phyloP scores from a whole-genome alignment of 441 rosid species.

The Pelargonium australe region DNA sequence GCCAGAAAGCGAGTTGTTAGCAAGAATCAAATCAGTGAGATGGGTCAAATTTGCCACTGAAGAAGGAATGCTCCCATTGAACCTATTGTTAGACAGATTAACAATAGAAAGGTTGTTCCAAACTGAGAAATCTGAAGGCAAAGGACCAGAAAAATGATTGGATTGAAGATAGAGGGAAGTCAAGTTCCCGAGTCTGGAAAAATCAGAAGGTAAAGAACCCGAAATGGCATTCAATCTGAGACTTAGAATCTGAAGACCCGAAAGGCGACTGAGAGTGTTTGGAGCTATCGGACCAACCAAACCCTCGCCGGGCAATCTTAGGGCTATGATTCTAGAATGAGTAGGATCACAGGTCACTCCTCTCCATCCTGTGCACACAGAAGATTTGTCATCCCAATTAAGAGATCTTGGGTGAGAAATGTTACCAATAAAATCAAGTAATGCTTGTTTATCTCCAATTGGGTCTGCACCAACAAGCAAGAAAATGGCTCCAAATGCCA shows the following conservation, averaged over 20 bases:
- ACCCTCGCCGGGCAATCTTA: conserved; percentile 56
- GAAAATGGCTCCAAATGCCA: conserved; percentile 33
- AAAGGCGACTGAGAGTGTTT: conserved; percentile 63
- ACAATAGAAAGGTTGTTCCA: conserved; percentile 59
- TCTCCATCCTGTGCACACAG: conserved; percentile 57
- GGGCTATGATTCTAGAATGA: conserved; percentile 46
- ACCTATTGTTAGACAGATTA: conserved; percentile 53
- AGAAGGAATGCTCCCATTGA: conserved; percentile 62
- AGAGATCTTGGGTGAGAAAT: conserved; percentile 38
- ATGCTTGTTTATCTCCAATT: conserved; percentile 56
- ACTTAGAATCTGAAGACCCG: conserved; percentile 51
- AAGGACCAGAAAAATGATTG: conserved; percentile 58
- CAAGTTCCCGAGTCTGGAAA: conserved; percentile 46
- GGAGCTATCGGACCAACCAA: conserved; percentile 48
- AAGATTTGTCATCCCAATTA: conserved; percentile 42
- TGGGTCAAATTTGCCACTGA: conserved; percentile 50
- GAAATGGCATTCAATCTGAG: conserved; percentile 60
- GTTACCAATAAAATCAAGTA: conserved; percentile 49
- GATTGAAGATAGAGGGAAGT: conserved; percentile 46
- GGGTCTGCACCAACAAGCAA: conserved; percentile 41
- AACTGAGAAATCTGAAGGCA: conserved; percentile 55
- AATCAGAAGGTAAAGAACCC: conserved; percentile 68
- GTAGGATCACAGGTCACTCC: conserved; percentile 65
- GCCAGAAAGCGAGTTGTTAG: conserved; percentile 69
- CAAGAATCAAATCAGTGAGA: conserved; percentile 48